A percentile compares a stretch with the other conserved stretches of the same genome.
These are phyloP conservation scores for Beauveria varroae DNA, from an alignment of 2,329 filamentous ascomycete genomes.

Conservation along the genomic window DNA sequence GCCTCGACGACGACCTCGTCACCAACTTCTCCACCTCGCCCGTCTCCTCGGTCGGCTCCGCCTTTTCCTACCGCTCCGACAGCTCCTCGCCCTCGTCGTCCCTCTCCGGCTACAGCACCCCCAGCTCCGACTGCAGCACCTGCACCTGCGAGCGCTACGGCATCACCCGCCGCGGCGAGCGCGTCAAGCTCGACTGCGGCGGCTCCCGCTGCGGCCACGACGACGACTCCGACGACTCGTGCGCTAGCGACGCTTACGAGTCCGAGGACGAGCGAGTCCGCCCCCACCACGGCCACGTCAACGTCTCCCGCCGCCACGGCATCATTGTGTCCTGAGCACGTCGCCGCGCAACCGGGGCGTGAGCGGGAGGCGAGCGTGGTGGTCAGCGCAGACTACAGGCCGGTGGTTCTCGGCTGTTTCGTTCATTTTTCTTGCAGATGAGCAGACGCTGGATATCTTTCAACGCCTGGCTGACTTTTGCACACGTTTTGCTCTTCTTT, in stretches of 20 bases:
- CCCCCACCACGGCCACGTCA: constrained; percentile 23
- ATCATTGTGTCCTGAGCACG: constrained; percentile 44
- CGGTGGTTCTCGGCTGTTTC: not conserved
- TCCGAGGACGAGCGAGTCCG: constrained; percentile 27
- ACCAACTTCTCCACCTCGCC: constrained; percentile 50
- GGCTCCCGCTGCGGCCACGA: constrained; percentile 79
- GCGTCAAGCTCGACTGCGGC: constrained; percentile 93
- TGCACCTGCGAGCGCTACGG: constrained; percentile 96
- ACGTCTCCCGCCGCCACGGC: constrained; percentile 53
- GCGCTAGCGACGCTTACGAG: constrained; percentile 60
- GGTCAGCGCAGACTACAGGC: constrained; percentile 15
- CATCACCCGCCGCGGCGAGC: constrained; percentile 86
- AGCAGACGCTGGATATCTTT: constrained; percentile 14
- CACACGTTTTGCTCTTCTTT: constrained; percentile 10
- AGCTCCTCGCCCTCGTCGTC: constrained; percentile 67
- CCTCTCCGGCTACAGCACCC: constrained; percentile 71
- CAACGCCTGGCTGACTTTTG: constrained; percentile 21
- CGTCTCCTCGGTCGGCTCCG: constrained; percentile 62
- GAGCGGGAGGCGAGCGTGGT: constrained; percentile 2
- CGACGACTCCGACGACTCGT: constrained; percentile 66
- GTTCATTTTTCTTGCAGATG: constrained; percentile 10
- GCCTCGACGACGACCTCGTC: constrained; percentile 49
- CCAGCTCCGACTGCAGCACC: constrained; percentile 64
- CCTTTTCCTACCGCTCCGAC: constrained; percentile 64
- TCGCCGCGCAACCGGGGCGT: not conserved